phyloP scores from a whole-genome alignment of 2,329 filamentous ascomycete species.

The Paramyrothecium roridum region DNA sequence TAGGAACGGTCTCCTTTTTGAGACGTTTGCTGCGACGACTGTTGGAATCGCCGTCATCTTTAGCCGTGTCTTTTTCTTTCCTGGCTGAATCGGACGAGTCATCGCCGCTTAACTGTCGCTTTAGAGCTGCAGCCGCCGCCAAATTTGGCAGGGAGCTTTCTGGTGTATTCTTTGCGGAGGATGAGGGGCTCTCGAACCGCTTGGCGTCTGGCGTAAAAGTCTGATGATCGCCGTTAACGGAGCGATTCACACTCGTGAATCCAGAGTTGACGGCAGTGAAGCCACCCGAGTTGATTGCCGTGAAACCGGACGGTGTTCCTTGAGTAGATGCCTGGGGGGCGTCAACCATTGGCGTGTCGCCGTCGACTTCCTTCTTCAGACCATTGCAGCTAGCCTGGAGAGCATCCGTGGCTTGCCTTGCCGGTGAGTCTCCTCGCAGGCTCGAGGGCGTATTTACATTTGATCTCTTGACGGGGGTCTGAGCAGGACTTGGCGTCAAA shows the following conservation, averaged over 20 bases:
- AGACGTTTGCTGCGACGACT: slow-evolving; percentile 88
- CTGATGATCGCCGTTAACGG: slow-evolving; percentile 45
- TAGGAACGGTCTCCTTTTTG: slow-evolving; percentile 77
- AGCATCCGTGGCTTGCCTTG: slow-evolving; percentile 51
- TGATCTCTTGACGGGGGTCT: slow-evolving; percentile 67
- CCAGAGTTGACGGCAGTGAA: slow-evolving; percentile 70
- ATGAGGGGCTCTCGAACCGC: slow-evolving; percentile 58
- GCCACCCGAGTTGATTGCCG: slow-evolving; percentile 48
- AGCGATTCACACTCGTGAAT: slow-evolving; percentile 65
- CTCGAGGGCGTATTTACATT: slow-evolving; percentile 57
- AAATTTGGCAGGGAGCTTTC: slow-evolving; percentile 57
- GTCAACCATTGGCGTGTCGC: slow-evolving; percentile 47
- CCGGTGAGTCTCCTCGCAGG: slow-evolving; percentile 64
- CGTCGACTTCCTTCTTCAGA: slow-evolving; percentile 41
- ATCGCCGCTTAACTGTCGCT: slow-evolving; percentile 70
- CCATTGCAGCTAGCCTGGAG: slow-evolving; percentile 47
- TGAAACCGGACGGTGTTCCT: slow-evolving; percentile 39
- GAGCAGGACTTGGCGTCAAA: slow-evolving; percentile 71
- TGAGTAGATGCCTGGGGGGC: slow-evolving; percentile 30
- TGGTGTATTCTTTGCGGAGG: slow-evolving; percentile 62
- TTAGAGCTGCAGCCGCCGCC: slow-evolving; percentile 60
- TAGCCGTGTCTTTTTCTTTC: slow-evolving; percentile 45
- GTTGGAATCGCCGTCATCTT: slow-evolving; percentile 60
- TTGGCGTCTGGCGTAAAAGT: slow-evolving; percentile 59
- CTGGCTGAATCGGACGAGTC: slow-evolving; percentile 42